Base-by-base conservation (phyloP, 805 yeast species). In the Jamesozyma spencerorum region DNA sequence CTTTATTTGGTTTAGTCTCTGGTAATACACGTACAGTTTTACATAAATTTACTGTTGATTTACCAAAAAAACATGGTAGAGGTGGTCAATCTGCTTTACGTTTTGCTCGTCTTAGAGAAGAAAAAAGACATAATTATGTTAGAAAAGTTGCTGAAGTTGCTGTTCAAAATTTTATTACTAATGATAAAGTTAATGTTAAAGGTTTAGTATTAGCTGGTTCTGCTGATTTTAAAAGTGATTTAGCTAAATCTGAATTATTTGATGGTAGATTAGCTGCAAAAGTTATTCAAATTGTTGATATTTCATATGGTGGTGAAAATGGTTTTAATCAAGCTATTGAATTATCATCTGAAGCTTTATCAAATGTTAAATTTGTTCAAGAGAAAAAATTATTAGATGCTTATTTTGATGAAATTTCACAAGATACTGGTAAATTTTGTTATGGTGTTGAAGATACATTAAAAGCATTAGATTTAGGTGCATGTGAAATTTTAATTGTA, bases 41-140 rank as follows among this genome's bases (percentile, higher is more conserved):
- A 59, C 95, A 90, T 67, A 92, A 92, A 67, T 92, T 92, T 68
- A 83, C 87, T 2, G 99, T 92, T 42, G 99, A 92, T 66, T 73
- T 92, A 56, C 99, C 99, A 56, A 92, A 92, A 73, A 92, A 92
- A 85, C 98, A 92, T 74, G 98, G 98, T 59, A 84, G 98, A 76
- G 98, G 98, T 84, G 98, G 98, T 82, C 98, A 92, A 72, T 92
- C 99, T 47, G 98, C 99, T 34, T 63, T 92, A 54, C 97, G 99
- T 85, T 92, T 92, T 73, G 81, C 97, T 19, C 88, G 99, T 75
- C 75, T 92, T 65, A 84, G 99, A 76, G 98, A 92, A 55, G 98
- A 92, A 69, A 92, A 92, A 66, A 86, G 99, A 72, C 99, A 92
- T 67, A 92, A 92, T 65, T 92, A 92, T 69, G 94, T 92, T 47